These are phyloP conservation scores for Exophiala calicioides DNA, from an alignment of 2,329 filamentous ascomycete genomes.

Conservation along the genomic window DNA sequence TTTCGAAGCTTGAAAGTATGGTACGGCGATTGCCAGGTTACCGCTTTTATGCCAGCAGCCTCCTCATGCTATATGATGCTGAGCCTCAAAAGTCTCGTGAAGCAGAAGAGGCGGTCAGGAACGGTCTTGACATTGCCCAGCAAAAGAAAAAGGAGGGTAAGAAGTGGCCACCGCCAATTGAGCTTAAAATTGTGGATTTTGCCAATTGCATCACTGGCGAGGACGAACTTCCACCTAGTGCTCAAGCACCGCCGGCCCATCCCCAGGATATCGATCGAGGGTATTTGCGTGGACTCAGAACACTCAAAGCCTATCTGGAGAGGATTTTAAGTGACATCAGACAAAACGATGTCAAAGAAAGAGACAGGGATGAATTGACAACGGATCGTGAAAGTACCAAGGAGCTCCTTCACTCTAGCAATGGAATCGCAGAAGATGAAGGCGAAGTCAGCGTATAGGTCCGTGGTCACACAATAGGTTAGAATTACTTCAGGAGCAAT, in stretches of 20 bases:
- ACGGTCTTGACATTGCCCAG: constrained; percentile 29
- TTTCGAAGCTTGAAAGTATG: constrained; percentile 79
- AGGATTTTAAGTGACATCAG: constrained; percentile 79
- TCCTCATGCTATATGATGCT: constrained; percentile 96
- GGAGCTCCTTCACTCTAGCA: constrained; percentile 9
- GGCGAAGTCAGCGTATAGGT: constrained; percentile 26
- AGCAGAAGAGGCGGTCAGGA: constrained; percentile 26
- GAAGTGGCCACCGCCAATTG: constrained; percentile 59
- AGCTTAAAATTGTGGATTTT: constrained; percentile 98
- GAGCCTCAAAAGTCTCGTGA: constrained; percentile 52
- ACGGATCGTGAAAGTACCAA: constrained; percentile 17
- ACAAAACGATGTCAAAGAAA: constrained; percentile 44
- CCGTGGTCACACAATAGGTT: constrained; percentile 6
- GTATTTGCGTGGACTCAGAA: constrained; percentile 81
- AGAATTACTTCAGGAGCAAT: constrained; percentile 20
- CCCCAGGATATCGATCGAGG: constrained; percentile 81
- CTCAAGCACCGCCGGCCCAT: constrained; percentile 75
- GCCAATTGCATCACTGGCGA: constrained; percentile 94
- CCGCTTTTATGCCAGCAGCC: constrained; percentile 90
- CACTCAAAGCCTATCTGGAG: constrained; percentile 79
- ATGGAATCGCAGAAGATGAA: constrained; percentile 20
- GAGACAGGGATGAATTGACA: constrained; percentile 43
- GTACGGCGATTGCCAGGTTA: constrained; percentile 79
- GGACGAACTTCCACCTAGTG: constrained; percentile 61
- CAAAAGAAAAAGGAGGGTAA: constrained; percentile 31